Percentiles rank a stretch among this genome's conserved stretches.
Evolutionary conservation across 306 rosid species (phyloP).

Genomic region (Dalbergia oliveri): DNA sequence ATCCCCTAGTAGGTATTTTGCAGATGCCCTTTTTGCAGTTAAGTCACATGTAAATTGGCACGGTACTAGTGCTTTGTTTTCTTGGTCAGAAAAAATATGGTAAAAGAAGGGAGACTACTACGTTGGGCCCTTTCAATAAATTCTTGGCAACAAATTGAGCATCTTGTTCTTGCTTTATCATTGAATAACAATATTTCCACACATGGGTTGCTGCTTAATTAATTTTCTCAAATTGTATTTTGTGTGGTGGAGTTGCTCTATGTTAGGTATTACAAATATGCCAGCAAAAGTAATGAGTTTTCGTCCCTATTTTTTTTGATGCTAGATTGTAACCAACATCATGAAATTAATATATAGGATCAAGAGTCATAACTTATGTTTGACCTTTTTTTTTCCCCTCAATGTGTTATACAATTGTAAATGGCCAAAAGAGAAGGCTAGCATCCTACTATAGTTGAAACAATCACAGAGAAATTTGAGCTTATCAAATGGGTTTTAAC

Average conservation of each 20-base stretch:
- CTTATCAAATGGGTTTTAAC: no score
- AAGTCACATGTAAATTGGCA: conserved; percentile 53
- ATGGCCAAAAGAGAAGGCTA: conserved; percentile 40
- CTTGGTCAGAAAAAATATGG: conserved; percentile 38
- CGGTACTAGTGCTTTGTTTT: conserved; percentile 41
- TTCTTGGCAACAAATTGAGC: conserved; percentile 47
- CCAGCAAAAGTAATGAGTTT: conserved; percentile 32
- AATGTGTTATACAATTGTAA: conserved; percentile 26
- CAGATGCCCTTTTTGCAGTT: conserved; percentile 45
- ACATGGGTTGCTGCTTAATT: conserved; percentile 44
- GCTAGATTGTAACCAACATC: conserved; percentile 44
- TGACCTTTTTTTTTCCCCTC: conserved; percentile 34
- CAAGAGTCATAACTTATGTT: conserved; percentile 30
- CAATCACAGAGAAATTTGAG: not conserved
- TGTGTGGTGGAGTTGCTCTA: conserved; percentile 44
- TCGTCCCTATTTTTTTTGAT: not conserved
- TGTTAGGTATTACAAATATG: conserved; percentile 55
- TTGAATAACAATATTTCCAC: conserved; percentile 42
- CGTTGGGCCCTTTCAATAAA: conserved; percentile 30
- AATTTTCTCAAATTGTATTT: conserved; percentile 30
- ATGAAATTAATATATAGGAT: conserved; percentile 19
- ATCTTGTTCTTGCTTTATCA: conserved; percentile 42
- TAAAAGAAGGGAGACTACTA: conserved; percentile 19
- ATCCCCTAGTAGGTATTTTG: conserved; percentile 40
- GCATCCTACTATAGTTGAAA: not conserved